Evolutionary conservation across 805 yeast species (phyloP), one percentile per base, ranked within the genome.

Genomic region (Saccharomycopsis javanensis): DNA sequence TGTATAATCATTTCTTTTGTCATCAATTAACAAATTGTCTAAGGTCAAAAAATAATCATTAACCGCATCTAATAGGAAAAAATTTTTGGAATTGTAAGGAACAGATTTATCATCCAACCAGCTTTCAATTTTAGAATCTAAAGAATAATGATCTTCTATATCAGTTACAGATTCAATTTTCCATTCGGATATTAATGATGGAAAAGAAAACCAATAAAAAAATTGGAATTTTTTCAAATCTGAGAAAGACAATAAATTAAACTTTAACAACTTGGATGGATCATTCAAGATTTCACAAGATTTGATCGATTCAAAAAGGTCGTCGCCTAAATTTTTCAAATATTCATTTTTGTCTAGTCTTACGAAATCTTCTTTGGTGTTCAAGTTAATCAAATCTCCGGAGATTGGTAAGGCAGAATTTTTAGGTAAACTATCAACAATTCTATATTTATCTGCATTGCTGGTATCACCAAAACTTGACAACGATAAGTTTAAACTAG

Each of bases 161-260:
- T 51, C 2, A 2, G 52, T 37, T 1, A 33, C 11, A 13, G 52
- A 37, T 2, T 55, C 37, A 34, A 68, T 59, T 5, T 27, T 34
- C 88, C 89, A 85, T 11, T 71, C 72, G 7, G 81, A 70, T 42
- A 75, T 74, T 34, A 88, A 68, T 1, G 79, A 71, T 0, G 99
- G 97, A 61, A 81, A 82, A 15, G 88, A 85, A 62, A 88, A 78
- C 99, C 99, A 95, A 70, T 94, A 91, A 65, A 79, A 86, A 66
- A 86, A 92, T 65, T 79, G 83, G 72, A 86, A 91, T 70, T 86
- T 88, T 68, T 94, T 94, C 67, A 94, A 76, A 69, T 94, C 99
- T 0, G 96, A 86, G 71, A 83, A 94, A 46, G 90, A 76, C 30
- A 91, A 71, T 1, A 87, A 63, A 4, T 71, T 69, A 61, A 85